phyloP scores from a whole-genome alignment of 2,329 filamentous ascomycete genomes.

The Sporothrix humicola region DNA sequence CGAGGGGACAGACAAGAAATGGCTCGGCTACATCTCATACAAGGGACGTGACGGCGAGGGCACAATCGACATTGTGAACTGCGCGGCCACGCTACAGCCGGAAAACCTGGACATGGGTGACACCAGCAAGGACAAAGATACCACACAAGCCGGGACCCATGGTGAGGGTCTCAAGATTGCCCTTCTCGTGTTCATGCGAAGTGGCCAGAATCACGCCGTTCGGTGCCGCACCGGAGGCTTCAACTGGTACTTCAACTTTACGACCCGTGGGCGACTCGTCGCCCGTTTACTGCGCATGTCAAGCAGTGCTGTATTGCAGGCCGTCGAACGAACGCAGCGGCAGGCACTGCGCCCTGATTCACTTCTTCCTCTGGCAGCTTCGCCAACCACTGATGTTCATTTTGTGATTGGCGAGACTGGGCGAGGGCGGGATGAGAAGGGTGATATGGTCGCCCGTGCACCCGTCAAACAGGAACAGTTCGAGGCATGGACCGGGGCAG shows the following conservation, averaged over 20 bases:
- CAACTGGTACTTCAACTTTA: slow-evolving; percentile 44
- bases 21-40: slow-evolving; percentile 45
- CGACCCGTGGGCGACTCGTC: slow-evolving; percentile 32
- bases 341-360: too few species aligned
- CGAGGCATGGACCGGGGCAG: neutral
- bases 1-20: slow-evolving; percentile 30
- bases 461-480: too few species aligned
- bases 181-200: slow-evolving; percentile 43
- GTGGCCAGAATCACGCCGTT: slow-evolving; percentile 41
- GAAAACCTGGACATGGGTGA: slow-evolving; percentile 43
- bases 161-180: slow-evolving; percentile 46
- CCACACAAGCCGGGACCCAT: slow-evolving; percentile 41
- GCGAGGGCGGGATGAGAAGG: too few species aligned
- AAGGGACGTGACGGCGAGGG: slow-evolving; percentile 38
- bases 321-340: too few species aligned
- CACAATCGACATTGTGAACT: slow-evolving; percentile 44
- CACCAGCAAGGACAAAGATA: slow-evolving; percentile 40
- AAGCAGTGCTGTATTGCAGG: too few species aligned
- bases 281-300: slow-evolving; percentile 29
- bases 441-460: too few species aligned
- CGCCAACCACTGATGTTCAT: too few species aligned
- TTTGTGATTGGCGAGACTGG: too few species aligned
- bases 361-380: too few species aligned
- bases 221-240: slow-evolving; percentile 41
- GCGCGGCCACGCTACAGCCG: slow-evolving; percentile 42